A percentile compares a stretch with the other conserved stretches of the same genome.
These are phyloP conservation scores for Botrytis pseudocinerea DNA, from an alignment of 2,329 filamentous ascomycete genomes.

Conservation along the genomic window DNA sequence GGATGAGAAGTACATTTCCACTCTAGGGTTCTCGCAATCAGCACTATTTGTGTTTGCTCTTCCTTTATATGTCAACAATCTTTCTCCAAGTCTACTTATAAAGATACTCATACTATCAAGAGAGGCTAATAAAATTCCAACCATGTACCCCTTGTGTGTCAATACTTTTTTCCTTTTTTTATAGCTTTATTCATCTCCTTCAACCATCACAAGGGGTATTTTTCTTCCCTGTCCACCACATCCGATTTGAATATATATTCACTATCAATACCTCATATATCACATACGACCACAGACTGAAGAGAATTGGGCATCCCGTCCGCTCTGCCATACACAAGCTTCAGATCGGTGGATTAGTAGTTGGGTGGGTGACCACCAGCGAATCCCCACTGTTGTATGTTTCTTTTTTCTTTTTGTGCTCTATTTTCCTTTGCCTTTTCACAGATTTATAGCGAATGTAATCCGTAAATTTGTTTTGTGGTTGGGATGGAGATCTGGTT, in stretches of 20 bases:
- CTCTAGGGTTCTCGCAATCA: background rate
- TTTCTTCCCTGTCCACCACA: background rate
- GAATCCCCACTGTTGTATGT: background rate
- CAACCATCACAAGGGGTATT: background rate
- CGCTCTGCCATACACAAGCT: background rate
- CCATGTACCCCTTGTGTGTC: background rate
- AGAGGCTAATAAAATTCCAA: background rate
- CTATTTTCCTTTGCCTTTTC: fast-evolving
- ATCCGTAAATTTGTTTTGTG: background rate
- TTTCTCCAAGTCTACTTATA: background rate
- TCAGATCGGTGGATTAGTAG: conserved; percentile 2
- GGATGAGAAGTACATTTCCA: background rate
- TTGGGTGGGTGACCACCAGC: conserved; percentile 1
- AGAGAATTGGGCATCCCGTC: background rate
- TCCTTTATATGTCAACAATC: background rate
- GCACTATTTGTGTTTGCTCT: background rate
- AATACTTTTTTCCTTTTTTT: background rate
- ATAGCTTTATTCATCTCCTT: background rate
- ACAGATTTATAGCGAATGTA: background rate
- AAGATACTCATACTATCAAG: background rate
- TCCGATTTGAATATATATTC: background rate
- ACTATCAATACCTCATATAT: fast-evolving
- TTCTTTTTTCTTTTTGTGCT: background rate
- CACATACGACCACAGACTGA: background rate
- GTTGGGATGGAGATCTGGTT: background rate